Percentiles rank a stretch among this genome's conserved stretches.
phyloP scores from a whole-genome alignment of 2,329 filamentous ascomycete species.

The Fusarium citri region DNA sequence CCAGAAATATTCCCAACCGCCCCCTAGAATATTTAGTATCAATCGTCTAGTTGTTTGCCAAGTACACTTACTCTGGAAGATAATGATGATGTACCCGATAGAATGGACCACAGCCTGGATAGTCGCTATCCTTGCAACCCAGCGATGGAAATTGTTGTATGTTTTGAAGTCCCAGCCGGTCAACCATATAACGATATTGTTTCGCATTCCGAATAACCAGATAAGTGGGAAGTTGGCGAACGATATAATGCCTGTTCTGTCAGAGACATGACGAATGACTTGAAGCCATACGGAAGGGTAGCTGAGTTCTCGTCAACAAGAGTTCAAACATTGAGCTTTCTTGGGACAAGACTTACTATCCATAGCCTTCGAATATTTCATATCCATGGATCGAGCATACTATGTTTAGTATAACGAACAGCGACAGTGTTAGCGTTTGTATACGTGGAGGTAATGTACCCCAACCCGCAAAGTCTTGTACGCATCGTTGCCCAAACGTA shows the following conservation, averaged over 20 bases:
- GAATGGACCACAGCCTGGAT: conserved; percentile 73
- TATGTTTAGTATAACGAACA: neutral
- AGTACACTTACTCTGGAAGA: conserved; percentile 1
- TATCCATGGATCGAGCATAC: conserved; percentile 14
- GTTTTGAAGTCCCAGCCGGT: conserved; percentile 78
- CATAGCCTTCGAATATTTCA: conserved; percentile 17
- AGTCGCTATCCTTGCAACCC: conserved; percentile 71
- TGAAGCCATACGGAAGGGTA: conserved; percentile 52
- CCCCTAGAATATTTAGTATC: conserved; percentile 46
- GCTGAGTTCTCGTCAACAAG: conserved; percentile 37
- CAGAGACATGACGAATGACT: conserved; percentile 66
- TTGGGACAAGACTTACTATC: neutral
- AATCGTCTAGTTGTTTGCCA: neutral
- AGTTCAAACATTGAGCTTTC: rapidly evolving
- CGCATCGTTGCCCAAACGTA: conserved; percentile 1
- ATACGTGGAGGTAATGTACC: conserved; percentile 8
- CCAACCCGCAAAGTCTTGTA: conserved; percentile 9
- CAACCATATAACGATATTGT: conserved; percentile 73
- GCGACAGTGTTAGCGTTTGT: neutral
- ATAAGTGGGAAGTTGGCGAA: conserved; percentile 72
- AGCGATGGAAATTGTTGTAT: conserved; percentile 75
- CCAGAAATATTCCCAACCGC: conserved; percentile 52
- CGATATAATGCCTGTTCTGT: conserved; percentile 72
- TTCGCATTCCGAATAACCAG: conserved; percentile 75
- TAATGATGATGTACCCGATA: conserved; percentile 64